Base-by-base conservation (phyloP, 1,139 yeast species). In the Trichomonascaceae sp. region DNA sequence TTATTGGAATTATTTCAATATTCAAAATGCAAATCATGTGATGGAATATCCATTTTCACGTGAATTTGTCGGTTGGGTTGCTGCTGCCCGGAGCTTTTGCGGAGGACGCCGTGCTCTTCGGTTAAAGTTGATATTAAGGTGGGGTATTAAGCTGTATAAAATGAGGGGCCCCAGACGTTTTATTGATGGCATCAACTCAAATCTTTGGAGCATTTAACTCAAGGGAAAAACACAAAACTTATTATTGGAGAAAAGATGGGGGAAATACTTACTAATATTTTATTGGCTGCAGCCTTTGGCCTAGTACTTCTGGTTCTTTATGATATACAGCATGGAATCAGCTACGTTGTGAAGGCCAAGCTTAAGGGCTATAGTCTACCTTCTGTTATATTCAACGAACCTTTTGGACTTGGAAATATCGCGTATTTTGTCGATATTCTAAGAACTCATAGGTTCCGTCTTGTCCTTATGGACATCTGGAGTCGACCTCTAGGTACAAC, bases 281-380 rank as follows among this genome's bases (percentile, higher is more conserved):
- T 36, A 3, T 13, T 13, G 41, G 17, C 8, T 9, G 17, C 17
- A 6, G 15, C 41, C 8, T 13, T 36, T 5, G 41, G 41, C 13
- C 15, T 50, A 22, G 43, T 45, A n/a, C 30, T 45, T 13, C 19
- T 50, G 36, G 36, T 24, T 9, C 18, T 45, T 6, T 22, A 22
- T 17, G 52, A 50, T 20, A 38, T 38, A 1, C 15, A n/a, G 22
- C 32, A 36, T 38, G 49, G 43, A n/a, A 4, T 50, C 3, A 22
- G 18, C 20, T 50, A 50, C 22, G 43, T 44, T n/a, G n/a, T 19
- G 17, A 38, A 36, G 44, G 47, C 47, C 1, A 44, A 50, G 32
- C 44, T 43, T 12, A 32, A 43, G 15, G 52, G 52, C 45, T 50
- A 44, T 17, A 19, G 22, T 6, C 32, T 48, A 45, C 50, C 48